A percentile compares a stretch with the other conserved stretches of the same genome.
Evolutionary conservation across 1,139 yeast genomes (phyloP).

Genomic region (Debaryomycetaceae sp.): DNA sequence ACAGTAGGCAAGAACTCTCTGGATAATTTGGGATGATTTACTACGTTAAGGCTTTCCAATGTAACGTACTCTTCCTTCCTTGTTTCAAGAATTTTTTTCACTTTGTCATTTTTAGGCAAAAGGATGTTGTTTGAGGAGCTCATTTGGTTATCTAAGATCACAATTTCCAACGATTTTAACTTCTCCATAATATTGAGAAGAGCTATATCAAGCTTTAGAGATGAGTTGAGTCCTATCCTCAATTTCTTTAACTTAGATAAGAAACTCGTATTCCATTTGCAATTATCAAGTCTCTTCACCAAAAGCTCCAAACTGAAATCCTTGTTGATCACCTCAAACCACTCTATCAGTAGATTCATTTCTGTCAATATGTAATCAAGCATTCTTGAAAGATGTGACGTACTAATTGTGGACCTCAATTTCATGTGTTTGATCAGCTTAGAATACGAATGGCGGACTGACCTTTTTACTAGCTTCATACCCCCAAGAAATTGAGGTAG

Average conservation of each 20-base stretch:
- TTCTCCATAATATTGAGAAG: conserved; percentile 28
- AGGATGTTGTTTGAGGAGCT: conserved; percentile 16
- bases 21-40: conserved; percentile 26
- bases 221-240: conserved; percentile 26
- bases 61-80: neutral
- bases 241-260: conserved; percentile 19
- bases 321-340: conserved; percentile 25
- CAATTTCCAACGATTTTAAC: conserved; percentile 21
- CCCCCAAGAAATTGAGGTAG: conserved; percentile 30
- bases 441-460: conserved; percentile 14
- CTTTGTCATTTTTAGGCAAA: conserved; percentile 20
- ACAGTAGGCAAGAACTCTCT: conserved; percentile 7
- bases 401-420: conserved; percentile 23
- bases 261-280: conserved; percentile 24
- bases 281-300: conserved; percentile 21
- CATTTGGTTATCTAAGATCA: conserved; percentile 12
- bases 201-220: conserved; percentile 18
- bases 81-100: conserved; percentile 9
- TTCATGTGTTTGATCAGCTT: conserved; percentile 18
- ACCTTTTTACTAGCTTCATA: conserved; percentile 21
- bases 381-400: conserved; percentile 21
- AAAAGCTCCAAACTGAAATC: conserved; percentile 25
- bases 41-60: conserved; percentile 19
- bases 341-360: conserved; percentile 15
- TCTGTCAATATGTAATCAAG: conserved; percentile 24